Evolutionary conservation across 1,284 basidiomycete genomes (phyloP).

Genomic region (Ganoderma leucocontextum): DNA sequence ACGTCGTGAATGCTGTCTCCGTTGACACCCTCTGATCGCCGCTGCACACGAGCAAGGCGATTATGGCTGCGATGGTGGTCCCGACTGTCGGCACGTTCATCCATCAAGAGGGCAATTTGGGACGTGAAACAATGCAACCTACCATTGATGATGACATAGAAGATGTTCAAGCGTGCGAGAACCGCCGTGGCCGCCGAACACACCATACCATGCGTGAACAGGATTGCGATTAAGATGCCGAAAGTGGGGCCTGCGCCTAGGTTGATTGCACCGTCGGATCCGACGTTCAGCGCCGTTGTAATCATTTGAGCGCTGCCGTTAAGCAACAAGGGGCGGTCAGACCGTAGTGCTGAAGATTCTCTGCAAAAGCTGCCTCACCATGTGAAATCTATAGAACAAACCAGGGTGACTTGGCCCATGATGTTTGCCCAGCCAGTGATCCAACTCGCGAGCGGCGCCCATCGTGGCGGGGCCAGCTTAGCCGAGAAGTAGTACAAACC

Average conservation of each 20-base stretch:
- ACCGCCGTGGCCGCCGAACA: constrained; percentile 75
- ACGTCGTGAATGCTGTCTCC: constrained; percentile 71
- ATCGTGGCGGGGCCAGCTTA: constrained; percentile 68
- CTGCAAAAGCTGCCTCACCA: constrained; percentile 48
- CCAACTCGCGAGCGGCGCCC: constrained; percentile 74
- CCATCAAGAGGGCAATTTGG: neutral
- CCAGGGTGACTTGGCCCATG: constrained; percentile 67
- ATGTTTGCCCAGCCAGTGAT: constrained; percentile 78
- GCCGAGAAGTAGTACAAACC: constrained; percentile 82
- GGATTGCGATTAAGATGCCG: constrained; percentile 69
- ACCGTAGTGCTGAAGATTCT: neutral
- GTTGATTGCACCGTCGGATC: constrained; percentile 58
- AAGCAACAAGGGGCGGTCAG: neutral
- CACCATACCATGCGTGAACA: constrained; percentile 70
- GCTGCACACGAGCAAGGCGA: constrained; percentile 64
- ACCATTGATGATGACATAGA: constrained; percentile 73
- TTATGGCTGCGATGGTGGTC: constrained; percentile 63
- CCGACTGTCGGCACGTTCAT: constrained; percentile 32
- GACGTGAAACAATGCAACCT: constrained; percentile 30
- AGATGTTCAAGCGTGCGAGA: constrained; percentile 72
- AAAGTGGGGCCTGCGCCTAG: constrained; percentile 69
- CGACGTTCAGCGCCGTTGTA: constrained; percentile 71
- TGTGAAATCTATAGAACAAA: constrained; percentile 80
- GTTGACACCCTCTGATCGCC: constrained; percentile 68
- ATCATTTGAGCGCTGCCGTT: constrained; percentile 73